Evolutionary conservation across 148 eudicot species (phyloP).

Genomic region (Rhododendron griersonianum): DNA sequence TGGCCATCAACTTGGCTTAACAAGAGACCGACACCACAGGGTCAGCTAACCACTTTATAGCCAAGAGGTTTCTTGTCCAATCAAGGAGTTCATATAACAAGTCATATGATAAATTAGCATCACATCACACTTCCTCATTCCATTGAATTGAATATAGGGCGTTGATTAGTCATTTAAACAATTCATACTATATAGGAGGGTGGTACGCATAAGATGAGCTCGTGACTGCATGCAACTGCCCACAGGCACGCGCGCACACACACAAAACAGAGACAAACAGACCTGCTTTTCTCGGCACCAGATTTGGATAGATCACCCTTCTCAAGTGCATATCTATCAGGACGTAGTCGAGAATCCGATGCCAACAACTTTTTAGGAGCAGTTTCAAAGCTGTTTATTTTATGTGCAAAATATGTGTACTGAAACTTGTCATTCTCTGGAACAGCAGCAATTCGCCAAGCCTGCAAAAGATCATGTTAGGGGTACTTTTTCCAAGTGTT

Average conservation of each 20-base stretch:
- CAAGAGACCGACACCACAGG: background rate
- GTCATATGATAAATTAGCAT: background rate
- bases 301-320: constrained; percentile 76
- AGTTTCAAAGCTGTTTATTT: constrained; percentile 75
- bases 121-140: background rate
- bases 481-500: background rate
- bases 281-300: constrained; percentile 75
- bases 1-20: background rate
- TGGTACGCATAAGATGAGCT: background rate
- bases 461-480: constrained; percentile 31
- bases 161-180: background rate
- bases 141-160: background rate
- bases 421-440: constrained; percentile 76
- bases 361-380: constrained; percentile 75
- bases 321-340: constrained; percentile 87
- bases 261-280: background rate
- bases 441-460: constrained; percentile 64
- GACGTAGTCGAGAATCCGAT: constrained; percentile 86
- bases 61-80: background rate
- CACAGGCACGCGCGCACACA: background rate
- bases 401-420: constrained; percentile 79
- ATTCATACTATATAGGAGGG: too few relatives aligned
- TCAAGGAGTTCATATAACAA: background rate
- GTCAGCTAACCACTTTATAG: background rate
- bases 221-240: background rate